phyloP scores from a whole-genome alignment of 139 green algal species.

The Picochlorum sp. region DNA sequence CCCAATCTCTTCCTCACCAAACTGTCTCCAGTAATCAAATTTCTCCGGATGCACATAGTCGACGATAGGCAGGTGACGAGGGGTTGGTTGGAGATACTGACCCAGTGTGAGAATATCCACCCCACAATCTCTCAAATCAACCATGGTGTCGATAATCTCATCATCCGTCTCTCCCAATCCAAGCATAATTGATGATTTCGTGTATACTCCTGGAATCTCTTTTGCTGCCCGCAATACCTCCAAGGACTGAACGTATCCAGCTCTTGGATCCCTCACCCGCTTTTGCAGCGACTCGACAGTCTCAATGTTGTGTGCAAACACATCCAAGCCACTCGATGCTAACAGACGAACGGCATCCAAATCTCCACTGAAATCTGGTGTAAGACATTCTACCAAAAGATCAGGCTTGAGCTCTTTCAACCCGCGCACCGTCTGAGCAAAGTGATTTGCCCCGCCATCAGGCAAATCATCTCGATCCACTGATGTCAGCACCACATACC shows the following conservation, averaged over 20 bases:
- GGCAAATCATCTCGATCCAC: constrained; percentile 84
- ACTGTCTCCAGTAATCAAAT: constrained; percentile 83
- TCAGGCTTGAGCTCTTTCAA: constrained; percentile 50
- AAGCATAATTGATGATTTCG: constrained; percentile 94
- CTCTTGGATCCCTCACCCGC: constrained; percentile 76
- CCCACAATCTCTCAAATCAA: constrained; percentile 61
- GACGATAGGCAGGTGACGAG: constrained; percentile 74
- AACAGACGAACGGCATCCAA: constrained; percentile 57
- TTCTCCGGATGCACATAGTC: constrained; percentile 88
- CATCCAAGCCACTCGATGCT: constrained; percentile 80
- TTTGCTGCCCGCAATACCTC: constrained; percentile 86
- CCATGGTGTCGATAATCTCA: constrained; percentile 81
- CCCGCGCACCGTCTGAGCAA: constrained; percentile 58
- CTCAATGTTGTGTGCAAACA: constrained; percentile 99
- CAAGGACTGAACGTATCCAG: constrained; percentile 74
- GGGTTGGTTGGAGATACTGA: constrained; percentile 97
- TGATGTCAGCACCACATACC: constrained; percentile 86
- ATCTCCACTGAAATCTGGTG: constrained; percentile 86
- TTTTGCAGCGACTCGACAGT: constrained; percentile 82
- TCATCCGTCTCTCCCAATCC: constrained; percentile 83
- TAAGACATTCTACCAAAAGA: constrained; percentile 88
- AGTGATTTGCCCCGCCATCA: constrained; percentile 80
- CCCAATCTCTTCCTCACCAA: constrained; percentile 75
- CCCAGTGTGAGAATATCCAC: constrained; percentile 93
- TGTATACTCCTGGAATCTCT: constrained; percentile 61